A percentile compares a stretch with the other conserved stretches of the same genome.
Conservation (phyloP, 495 filamentous ascomycete species). For the Neurospora africana region DNA sequence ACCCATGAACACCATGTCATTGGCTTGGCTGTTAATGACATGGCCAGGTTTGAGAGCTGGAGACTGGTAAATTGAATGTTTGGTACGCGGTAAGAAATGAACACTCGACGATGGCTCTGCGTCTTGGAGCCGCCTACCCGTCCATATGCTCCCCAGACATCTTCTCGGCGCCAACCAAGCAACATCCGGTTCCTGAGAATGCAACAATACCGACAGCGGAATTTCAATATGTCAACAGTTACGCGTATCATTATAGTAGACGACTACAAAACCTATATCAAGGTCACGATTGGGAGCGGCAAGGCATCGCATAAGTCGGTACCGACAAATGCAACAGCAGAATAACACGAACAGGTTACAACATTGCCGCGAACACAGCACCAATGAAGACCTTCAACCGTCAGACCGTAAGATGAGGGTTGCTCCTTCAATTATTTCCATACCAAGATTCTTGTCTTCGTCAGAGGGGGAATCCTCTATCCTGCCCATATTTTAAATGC, state of each 20-base stretch:
- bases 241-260: not conserved
- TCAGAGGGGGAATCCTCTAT: not conserved
- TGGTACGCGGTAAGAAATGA: not conserved
- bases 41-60: not conserved
- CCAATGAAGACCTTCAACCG: not conserved
- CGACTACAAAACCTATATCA: not conserved
- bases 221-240: not conserved
- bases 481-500: not conserved
- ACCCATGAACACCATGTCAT: not conserved
- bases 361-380: not conserved
- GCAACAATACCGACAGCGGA: not conserved
- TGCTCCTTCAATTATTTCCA: not conserved
- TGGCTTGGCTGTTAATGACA: not conserved
- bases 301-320: not conserved
- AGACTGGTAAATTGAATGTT: not conserved
- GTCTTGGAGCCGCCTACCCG: not conserved
- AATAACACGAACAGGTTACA: not conserved
- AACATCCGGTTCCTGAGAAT: not conserved
- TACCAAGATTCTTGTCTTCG: not conserved
- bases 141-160: not conserved
- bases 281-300: not conserved
- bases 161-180: not conserved
- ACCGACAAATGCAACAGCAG: not conserved
- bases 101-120: not conserved
- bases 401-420: not conserved